Conservation (phyloP, 2,329 filamentous ascomycete genomes). For the Fusarium sp. region DNA sequence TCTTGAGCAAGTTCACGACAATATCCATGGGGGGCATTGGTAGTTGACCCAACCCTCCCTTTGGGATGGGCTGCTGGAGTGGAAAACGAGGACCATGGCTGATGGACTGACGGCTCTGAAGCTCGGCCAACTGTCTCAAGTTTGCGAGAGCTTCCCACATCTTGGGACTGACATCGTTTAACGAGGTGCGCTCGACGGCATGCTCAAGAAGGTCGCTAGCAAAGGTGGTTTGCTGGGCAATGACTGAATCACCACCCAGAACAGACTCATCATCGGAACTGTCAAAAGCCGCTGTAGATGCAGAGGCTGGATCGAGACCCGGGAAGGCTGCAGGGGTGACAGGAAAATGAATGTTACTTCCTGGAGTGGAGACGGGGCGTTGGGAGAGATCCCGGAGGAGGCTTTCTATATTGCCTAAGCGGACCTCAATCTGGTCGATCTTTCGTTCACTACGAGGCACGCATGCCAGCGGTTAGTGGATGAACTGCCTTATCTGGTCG, state of each 20-base stretch:
- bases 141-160: conserved; percentile 64
- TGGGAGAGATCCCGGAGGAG: conserved; percentile 53
- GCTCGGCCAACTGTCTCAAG: conserved; percentile 62
- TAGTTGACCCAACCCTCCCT: conserved; percentile 61
- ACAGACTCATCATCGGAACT: conserved; percentile 54
- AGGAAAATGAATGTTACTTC: conserved; percentile 37
- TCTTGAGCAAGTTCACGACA: conserved; percentile 60
- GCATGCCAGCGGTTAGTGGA: conserved; percentile 9
- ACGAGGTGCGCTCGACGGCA: conserved; percentile 60
- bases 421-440: conserved; percentile 60
- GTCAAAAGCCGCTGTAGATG: conserved; percentile 50
- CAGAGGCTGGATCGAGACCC: conserved; percentile 33
- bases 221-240: conserved; percentile 63
- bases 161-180: conserved; percentile 58
- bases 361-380: conserved; percentile 37
- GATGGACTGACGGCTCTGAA: conserved; percentile 57
- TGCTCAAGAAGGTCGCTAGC: conserved; percentile 65
- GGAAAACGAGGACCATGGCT: conserved; percentile 58
- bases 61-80: conserved; percentile 57
- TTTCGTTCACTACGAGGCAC: conserved; percentile 59
- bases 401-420: conserved; percentile 58
- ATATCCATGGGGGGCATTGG: conserved; percentile 64
- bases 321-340: conserved; percentile 40
- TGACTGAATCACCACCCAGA: conserved; percentile 60
- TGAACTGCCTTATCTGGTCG: not conserved